Evolutionary conservation across 78 protist genomes (phyloP), one percentile per base, ranked within the genome.

Genomic region (Tieghemostelium lacteum): DNA sequence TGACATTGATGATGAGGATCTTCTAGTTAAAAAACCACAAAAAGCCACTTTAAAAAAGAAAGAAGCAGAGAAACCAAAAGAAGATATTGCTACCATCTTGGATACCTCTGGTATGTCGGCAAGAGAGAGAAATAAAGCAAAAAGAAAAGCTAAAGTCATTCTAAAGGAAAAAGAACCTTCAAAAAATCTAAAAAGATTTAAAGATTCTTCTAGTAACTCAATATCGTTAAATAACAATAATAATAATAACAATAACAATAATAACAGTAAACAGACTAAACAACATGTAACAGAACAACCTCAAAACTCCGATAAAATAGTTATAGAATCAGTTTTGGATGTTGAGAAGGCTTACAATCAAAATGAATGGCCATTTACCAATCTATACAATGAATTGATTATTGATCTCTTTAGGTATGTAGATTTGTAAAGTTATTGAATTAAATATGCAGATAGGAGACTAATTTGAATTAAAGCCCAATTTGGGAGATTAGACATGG

Each of bases 401-500:
- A 49, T 74, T 58, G 95, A 88, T 50, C 37, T 95, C 29, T 93
- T 93, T 49, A 69, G 83, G 95, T 70, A 45, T 45, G 10, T 45
- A 45, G 10, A 14, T 14, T 45, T 10, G 6, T 14, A 14, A 45
- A 14, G 10, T 14, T 45, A 45, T 10, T 45, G 10, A 45, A 45
- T 45, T 14, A 45, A 14, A 45, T 14, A 45, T 45, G 10, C 10
- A 45, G 29, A 12, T 31, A 26, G 1, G n/a, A 45, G 10, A 14
- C 6, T 45, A 45, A 45, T 14, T 45, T 14, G 6, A 45, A 45
- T 29, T 36, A 29, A 60, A 88, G 92, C 40, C 95, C 94, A 37
- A 22, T 1, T 4, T 96, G 97, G 97, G 95, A 95, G 69, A 75
- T 93, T 14, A 85, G 98, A 50, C 98, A 97, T 74, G 98, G 98